Percentiles rank a stretch among this genome's conserved stretches.
Evolutionary conservation across 208 protist genomes (phyloP).

Genomic region (Phytomonas sp.): DNA sequence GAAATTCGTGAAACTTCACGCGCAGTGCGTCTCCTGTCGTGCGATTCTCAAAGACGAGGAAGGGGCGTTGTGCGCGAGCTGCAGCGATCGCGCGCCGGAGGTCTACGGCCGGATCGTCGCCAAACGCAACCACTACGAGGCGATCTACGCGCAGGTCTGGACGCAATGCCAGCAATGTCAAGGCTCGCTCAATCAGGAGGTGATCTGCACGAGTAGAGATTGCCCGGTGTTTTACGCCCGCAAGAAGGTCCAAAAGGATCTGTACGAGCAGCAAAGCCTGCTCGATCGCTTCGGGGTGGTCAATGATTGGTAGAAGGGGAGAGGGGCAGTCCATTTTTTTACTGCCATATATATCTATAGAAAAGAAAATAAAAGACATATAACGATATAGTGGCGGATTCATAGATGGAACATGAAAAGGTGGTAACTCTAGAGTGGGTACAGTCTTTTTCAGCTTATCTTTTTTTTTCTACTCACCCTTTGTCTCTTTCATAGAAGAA

Average conservation of each 20-base stretch:
- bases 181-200: conserved; percentile 95
- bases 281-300: conserved; percentile 94
- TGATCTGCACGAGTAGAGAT: conserved; percentile 94
- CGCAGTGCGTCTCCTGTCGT: conserved; percentile 96
- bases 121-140: conserved; percentile 92
- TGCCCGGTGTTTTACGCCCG: conserved; percentile 99
- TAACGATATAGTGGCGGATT: conserved; percentile 3
- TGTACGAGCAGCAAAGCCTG: conserved; percentile 88
- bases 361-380: conserved; percentile 8
- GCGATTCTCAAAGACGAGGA: conserved; percentile 40
- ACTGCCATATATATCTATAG: background rate
- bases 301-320: conserved; percentile 79
- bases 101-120: conserved; percentile 91
- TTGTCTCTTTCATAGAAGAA: background rate
- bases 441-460: background rate
- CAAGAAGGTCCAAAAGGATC: conserved; percentile 98
- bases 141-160: conserved; percentile 95
- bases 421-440: background rate
- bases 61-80: conserved; percentile 90
- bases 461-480: background rate
- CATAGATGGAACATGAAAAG: background rate
- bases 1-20: conserved; percentile 94
- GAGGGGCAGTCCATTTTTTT: background rate
- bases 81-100: conserved; percentile 77
- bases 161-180: conserved; percentile 99